A percentile compares a stretch with the other conserved stretches of the same genome.
Conservation (phyloP, 1,139 yeast genomes). For the Pichia sp. region DNA sequence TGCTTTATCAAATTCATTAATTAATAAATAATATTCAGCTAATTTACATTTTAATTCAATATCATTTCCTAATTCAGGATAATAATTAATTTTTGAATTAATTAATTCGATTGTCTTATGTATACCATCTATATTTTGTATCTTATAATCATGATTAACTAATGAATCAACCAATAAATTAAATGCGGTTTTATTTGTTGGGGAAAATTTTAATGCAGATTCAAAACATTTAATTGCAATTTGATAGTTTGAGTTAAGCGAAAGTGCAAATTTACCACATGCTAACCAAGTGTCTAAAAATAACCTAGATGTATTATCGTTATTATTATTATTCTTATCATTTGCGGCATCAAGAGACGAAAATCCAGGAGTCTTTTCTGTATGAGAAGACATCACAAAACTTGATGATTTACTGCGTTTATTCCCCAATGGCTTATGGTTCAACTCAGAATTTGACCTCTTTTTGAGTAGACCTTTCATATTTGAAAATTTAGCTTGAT, state of each 20-base stretch:
- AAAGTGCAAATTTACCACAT: slow-evolving; percentile 45
- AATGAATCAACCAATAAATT: slow-evolving; percentile 33
- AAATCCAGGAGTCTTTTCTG: neutral
- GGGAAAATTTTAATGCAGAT: slow-evolving; percentile 40
- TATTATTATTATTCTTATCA: neutral
- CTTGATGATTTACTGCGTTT: neutral
- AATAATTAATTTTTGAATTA: slow-evolving; percentile 35
- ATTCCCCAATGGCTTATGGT: too few relatives aligned
- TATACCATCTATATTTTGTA: slow-evolving; percentile 36
- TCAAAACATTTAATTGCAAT: slow-evolving; percentile 44
- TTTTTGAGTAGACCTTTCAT: too few relatives aligned
- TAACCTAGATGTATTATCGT: neutral
- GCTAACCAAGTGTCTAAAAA: slow-evolving; percentile 38
- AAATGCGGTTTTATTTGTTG: slow-evolving; percentile 38
- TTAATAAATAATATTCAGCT: slow-evolving; percentile 42
- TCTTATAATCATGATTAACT: slow-evolving; percentile 17
- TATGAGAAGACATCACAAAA: neutral
- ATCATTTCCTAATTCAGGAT: slow-evolving; percentile 33
- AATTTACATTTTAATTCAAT: slow-evolving; percentile 41
- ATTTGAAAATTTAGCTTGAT: too few relatives aligned
- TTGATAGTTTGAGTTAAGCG: slow-evolving; percentile 35
- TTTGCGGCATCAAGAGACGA: neutral
- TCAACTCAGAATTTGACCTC: too few relatives aligned
- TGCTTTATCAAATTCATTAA: slow-evolving; percentile 47
- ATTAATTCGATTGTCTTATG: slow-evolving; percentile 41